Conservation (phyloP, 2,329 filamentous ascomycete genomes). For the Alternaria sp. region DNA sequence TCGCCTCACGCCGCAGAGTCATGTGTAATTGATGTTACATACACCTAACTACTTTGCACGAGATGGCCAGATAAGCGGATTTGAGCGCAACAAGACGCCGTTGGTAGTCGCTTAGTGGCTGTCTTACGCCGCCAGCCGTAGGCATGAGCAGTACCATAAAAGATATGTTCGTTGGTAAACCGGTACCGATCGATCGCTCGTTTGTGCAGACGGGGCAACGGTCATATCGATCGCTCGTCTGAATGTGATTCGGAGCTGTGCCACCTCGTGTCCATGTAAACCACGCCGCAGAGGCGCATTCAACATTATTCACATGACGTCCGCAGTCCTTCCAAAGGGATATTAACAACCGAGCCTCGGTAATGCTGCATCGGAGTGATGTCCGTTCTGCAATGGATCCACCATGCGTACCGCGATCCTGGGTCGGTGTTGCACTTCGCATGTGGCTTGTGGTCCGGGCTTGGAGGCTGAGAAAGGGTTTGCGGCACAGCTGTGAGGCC, state of each 20-base stretch:
- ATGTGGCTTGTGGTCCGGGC: slow-evolving; percentile 3
- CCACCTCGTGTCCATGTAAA: slow-evolving; percentile 1
- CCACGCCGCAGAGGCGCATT: slow-evolving; percentile 8
- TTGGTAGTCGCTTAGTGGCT: not conserved
- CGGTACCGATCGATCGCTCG: not conserved
- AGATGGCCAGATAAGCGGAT: not conserved
- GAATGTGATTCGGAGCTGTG: not conserved
- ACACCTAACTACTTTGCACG: not conserved
- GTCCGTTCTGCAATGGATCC: slow-evolving; percentile 16
- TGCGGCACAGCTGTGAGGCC: not conserved
- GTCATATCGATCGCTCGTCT: not conserved
- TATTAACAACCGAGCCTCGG: slow-evolving; percentile 20
- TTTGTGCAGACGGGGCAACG: not conserved
- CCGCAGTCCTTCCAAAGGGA: not conserved
- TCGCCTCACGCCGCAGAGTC: not conserved
- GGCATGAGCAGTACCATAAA: not conserved
- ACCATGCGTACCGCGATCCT: slow-evolving; percentile 16
- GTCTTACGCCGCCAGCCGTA: not conserved
- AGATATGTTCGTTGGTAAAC: not conserved
- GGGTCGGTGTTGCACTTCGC: slow-evolving; percentile 12
- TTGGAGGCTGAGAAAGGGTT: not conserved
- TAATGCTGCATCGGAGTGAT: slow-evolving; percentile 18
- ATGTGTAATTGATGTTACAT: not conserved
- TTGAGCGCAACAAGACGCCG: not conserved
- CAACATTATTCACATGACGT: slow-evolving; percentile 16